A percentile compares a stretch with the other conserved stretches of the same genome.
Evolutionary conservation across 2,329 filamentous ascomycete species (phyloP).

Genomic region (Ascochyta lentis): DNA sequence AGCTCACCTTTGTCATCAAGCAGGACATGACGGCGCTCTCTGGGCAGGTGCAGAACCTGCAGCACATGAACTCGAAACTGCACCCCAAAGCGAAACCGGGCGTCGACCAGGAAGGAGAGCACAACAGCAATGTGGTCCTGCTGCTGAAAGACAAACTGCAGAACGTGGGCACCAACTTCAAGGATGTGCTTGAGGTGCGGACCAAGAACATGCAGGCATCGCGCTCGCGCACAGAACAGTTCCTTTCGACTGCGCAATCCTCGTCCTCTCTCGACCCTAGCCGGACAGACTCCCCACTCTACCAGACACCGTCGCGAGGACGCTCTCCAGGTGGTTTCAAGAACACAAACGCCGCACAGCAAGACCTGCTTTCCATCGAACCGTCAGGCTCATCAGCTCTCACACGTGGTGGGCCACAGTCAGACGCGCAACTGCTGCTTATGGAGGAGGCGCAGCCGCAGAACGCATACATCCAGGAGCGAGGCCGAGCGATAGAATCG

Average conservation of each 20-base stretch:
- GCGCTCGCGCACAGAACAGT: conserved; percentile 90
- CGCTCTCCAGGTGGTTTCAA: conserved; percentile 58
- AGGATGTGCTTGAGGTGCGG: conserved; percentile 92
- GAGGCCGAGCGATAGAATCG: conserved; percentile 93
- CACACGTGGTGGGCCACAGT: conserved; percentile 60
- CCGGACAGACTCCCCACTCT: conserved; percentile 83
- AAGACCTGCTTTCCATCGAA: conserved; percentile 82
- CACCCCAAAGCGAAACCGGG: conserved; percentile 65
- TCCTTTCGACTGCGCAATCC: conserved; percentile 83
- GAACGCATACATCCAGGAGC: conserved; percentile 90
- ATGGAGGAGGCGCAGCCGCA: conserved; percentile 90
- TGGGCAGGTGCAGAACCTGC: conserved; percentile 84
- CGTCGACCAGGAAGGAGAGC: conserved; percentile 83
- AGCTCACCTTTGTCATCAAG: conserved; percentile 97
- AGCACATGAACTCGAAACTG: conserved; percentile 76
- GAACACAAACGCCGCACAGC: conserved; percentile 53
- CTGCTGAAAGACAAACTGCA: conserved; percentile 90
- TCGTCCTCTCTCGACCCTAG: conserved; percentile 66
- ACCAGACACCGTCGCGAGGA: conserved; percentile 75
- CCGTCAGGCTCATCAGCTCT: conserved; percentile 62
- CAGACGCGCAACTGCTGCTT: conserved; percentile 81
- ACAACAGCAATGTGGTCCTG: conserved; percentile 96
- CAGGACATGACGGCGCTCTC: conserved; percentile 89
- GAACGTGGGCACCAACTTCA: conserved; percentile 93
- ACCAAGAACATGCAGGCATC: conserved; percentile 98